Percentiles rank a stretch among this genome's conserved stretches.
Conservation (phyloP, 805 yeast species). For the Candida tallmaniae region DNA sequence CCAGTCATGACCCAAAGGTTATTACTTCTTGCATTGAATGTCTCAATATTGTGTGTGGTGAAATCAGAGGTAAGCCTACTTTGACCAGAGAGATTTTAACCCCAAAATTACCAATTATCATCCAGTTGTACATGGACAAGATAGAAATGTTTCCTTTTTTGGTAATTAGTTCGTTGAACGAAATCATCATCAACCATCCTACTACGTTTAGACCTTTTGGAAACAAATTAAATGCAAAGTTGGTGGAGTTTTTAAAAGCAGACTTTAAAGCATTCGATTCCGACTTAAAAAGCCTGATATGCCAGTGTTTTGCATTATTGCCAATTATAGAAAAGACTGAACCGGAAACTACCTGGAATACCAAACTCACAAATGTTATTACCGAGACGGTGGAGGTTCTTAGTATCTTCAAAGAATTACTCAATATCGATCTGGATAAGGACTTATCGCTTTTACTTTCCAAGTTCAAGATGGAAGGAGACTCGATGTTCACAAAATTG, state of each 20-base stretch:
- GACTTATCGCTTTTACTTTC: slow-evolving; percentile 32
- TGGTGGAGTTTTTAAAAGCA: slow-evolving; percentile 31
- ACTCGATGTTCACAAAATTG: slow-evolving; percentile 41
- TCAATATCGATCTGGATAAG: slow-evolving; percentile 58
- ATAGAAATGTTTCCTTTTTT: slow-evolving; percentile 27
- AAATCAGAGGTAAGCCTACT: slow-evolving; percentile 75
- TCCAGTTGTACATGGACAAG: slow-evolving; percentile 47
- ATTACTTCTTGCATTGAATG: slow-evolving; percentile 36
- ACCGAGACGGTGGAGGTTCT: slow-evolving; percentile 53
- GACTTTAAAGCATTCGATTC: slow-evolving; percentile 25
- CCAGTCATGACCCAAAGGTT: slow-evolving; percentile 29
- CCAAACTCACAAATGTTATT: slow-evolving; percentile 44
- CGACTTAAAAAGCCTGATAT: slow-evolving; percentile 36
- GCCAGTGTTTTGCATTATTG: slow-evolving; percentile 49
- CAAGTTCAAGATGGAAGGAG: slow-evolving; percentile 19
- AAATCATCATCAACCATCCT: slow-evolving; percentile 52
- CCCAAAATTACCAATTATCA: slow-evolving; percentile 65
- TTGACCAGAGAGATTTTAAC: slow-evolving; percentile 79
- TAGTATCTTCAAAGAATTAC: slow-evolving; percentile 52
- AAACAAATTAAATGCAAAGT: slow-evolving; percentile 49
- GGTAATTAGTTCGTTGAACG: slow-evolving; percentile 29
- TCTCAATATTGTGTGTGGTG: slow-evolving; percentile 36
- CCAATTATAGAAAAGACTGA: slow-evolving; percentile 53
- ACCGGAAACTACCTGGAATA: slow-evolving; percentile 43
- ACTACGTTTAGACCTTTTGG: slow-evolving; percentile 81